phyloP scores from a whole-genome alignment of 331 rosid genomes.

The Quercus tomentella region DNA sequence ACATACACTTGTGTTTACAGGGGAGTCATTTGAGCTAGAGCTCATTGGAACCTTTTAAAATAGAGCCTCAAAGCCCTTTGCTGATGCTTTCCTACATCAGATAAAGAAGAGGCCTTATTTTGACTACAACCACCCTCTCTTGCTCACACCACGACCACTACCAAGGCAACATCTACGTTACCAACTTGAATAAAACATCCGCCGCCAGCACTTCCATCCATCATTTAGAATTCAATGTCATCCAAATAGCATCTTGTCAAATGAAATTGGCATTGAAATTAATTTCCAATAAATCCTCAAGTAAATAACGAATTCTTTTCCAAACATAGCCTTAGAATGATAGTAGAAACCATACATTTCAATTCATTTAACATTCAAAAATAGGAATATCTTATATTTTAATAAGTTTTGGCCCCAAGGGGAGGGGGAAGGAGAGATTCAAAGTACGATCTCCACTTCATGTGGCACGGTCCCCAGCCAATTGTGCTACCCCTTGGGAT shows the following conservation, averaged over 20 bases:
- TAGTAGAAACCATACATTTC: background rate
- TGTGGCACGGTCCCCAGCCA: too few species aligned
- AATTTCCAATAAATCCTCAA: background rate
- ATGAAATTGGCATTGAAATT: background rate
- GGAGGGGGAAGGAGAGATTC: too few species aligned
- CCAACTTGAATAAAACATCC: background rate
- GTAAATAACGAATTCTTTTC: background rate
- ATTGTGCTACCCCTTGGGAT: too few species aligned
- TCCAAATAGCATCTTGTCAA: background rate
- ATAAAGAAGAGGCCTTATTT: background rate
- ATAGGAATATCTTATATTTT: background rate
- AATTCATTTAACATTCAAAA: background rate
- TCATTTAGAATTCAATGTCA: background rate
- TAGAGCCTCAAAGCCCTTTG: background rate
- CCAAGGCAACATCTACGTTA: background rate
- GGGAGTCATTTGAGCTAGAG: too few species aligned
- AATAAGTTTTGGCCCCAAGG: too few species aligned
- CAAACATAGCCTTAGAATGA: background rate
- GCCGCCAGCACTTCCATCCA: conserved; percentile 3
- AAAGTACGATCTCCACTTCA: too few species aligned
- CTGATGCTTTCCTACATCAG: background rate
- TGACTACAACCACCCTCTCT: background rate
- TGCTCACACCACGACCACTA: background rate
- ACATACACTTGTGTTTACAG: too few species aligned
- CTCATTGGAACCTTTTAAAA: background rate